phyloP scores from a whole-genome alignment of 2,329 filamentous ascomycete genomes.

The Pestalotiopsis sp. region DNA sequence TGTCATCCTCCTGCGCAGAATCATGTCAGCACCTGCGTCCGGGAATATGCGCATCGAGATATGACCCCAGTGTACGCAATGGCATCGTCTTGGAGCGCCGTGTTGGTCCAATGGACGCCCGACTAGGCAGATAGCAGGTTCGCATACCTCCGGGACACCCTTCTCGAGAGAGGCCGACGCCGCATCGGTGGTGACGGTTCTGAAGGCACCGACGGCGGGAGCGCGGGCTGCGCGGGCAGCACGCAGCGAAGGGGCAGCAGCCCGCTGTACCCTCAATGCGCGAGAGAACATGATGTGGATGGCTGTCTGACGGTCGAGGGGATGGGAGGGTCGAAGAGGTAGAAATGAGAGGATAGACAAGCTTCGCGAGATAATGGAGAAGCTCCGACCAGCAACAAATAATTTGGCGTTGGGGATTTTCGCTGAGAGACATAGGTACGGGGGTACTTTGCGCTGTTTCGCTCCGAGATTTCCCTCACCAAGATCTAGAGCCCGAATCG shows the following conservation, averaged over 20 bases:
- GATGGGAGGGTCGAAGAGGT: constrained; percentile 4
- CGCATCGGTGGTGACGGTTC: constrained; percentile 92
- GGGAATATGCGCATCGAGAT: neutral
- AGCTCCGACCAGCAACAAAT: constrained; percentile 11
- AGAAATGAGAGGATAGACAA: neutral
- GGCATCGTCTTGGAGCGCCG: neutral
- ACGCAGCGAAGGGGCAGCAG: constrained; percentile 53
- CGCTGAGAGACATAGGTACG: constrained; percentile 3
- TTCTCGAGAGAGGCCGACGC: constrained; percentile 88
- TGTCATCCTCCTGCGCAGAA: constrained; percentile 75
- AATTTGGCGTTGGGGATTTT: constrained; percentile 12
- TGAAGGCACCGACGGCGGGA: constrained; percentile 52
- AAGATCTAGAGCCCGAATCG: neutral
- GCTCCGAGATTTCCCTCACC: constrained; percentile 11
- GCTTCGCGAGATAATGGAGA: constrained; percentile 9
- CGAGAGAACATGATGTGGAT: constrained; percentile 67
- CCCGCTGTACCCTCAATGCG: constrained; percentile 62
- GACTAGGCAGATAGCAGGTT: neutral
- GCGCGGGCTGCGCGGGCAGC: constrained; percentile 41
- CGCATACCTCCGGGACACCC: constrained; percentile 47
- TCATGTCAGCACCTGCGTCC: constrained; percentile 5
- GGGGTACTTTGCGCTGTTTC: constrained; percentile 2
- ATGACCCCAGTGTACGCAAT: neutral
- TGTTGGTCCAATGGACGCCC: neutral
- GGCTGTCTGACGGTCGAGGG: neutral